Evolutionary conservation across 805 yeast species (phyloP), one percentile per base, ranked within the genome.

Genomic region (Schwanniomyces occidentalis): DNA sequence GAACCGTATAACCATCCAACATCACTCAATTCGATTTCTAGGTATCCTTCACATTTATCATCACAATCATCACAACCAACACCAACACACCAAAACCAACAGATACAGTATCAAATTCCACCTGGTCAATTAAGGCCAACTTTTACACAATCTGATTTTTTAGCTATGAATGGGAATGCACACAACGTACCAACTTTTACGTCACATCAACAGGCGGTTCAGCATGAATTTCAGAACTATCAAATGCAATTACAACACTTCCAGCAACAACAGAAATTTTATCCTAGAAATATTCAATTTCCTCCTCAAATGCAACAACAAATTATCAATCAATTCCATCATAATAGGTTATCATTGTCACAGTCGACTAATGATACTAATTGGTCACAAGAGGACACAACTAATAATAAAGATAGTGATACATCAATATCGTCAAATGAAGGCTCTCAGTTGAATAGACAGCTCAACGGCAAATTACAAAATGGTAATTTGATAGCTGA

Each of bases 11-110:
- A n/a, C n/a, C 13, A 21, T 6, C 58, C 43, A 25, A 52, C 49
- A 6, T 45, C 48, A 16, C 43, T 42, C 35, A 34, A 35, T 38
- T 28, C 36, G 8, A 25, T 44, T 20, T 39, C 41, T 31, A 36
- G 44, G 18, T 38, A 37, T 33, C 41, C 35, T n/a, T 34, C 40
- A 18, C 35, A 24, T n/a, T 23, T 32, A 24, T 32, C 35, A 18
- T 29, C 35, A 3, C 34, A 32, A 12, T 17, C 24, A n/a, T 51
- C 60, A 8, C 64, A 34, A 18, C 25, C 77, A 8, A 80, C 81
- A 3, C 81, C 82, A 10, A 76, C 75, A 6, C 80, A 80, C 18
- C 82, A 84, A 29, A 16, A 9, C 15, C 76, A 80, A 46, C 83
- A 51, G 79, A 84, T 5, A 70, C 85, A 2, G 63, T 75, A 29